Percentiles rank a stretch among this genome's conserved stretches.
These are phyloP conservation scores for Tremella yokohamensis DNA, from an alignment of 768 basidiomycete genomes.

Conservation along the genomic window DNA sequence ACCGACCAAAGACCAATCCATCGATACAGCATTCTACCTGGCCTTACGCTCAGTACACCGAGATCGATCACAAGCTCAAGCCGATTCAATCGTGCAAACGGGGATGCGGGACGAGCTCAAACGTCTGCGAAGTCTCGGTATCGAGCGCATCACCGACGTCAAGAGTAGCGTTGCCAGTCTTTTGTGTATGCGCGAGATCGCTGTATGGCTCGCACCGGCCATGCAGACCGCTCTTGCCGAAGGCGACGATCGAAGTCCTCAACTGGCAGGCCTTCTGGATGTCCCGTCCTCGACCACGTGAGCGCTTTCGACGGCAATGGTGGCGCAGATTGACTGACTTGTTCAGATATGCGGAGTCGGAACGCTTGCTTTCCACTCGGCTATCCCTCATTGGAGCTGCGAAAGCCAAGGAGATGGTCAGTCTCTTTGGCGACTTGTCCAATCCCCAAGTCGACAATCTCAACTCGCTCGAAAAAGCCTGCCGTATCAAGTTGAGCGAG, in stretches of 20 bases:
- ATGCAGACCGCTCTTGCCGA: conserved; percentile 17
- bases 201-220: conserved; percentile 57
- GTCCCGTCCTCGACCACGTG: conserved; percentile 20
- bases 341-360: conserved; percentile 67
- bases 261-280: conserved; percentile 2
- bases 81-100: conserved; percentile 57
- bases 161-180: conserved; percentile 66
- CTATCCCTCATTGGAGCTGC: conserved; percentile 73
- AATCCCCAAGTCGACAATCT: conserved; percentile 59
- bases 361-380: conserved; percentile 74
- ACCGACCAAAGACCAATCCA: conserved; percentile 43
- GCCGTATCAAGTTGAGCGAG: conserved; percentile 66
- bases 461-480: conserved; percentile 63
- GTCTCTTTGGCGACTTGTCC: conserved; percentile 67
- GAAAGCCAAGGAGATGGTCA: conserved; percentile 58
- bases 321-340: background rate
- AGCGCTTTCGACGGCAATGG: conserved; percentile 8
- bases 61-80: conserved; percentile 60
- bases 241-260: conserved; percentile 4
- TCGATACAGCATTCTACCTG: conserved; percentile 59
- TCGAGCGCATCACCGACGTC: conserved; percentile 76
- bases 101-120: conserved; percentile 63
- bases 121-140: conserved; percentile 63
- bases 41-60: conserved; percentile 78
- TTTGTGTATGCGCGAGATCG: conserved; percentile 75